These are phyloP conservation scores for Conoideocrella luteorostrata DNA, from an alignment of 2,329 filamentous ascomycete species.

Conservation along the genomic window DNA sequence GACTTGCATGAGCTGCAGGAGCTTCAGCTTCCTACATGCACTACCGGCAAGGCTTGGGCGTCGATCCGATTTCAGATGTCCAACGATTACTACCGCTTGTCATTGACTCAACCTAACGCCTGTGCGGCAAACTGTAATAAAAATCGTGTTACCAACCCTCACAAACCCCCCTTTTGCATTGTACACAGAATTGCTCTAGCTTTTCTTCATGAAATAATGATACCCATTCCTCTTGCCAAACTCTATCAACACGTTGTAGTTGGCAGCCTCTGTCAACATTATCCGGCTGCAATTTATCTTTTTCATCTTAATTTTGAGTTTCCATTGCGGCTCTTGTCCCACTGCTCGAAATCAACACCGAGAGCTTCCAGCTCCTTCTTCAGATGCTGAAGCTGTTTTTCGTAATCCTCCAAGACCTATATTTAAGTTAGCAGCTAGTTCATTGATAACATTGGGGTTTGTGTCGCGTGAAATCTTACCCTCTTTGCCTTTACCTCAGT, in stretches of 20 bases:
- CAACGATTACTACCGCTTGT: too few species aligned
- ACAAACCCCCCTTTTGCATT: too few species aligned
- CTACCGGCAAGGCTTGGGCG: too few species aligned
- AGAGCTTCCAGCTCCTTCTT: conserved; percentile 64
- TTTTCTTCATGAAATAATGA: too few species aligned
- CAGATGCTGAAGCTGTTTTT: conserved; percentile 71
- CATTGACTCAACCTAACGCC: conserved; percentile 1
- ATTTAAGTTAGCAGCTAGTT: neutral
- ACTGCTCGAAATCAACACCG: conserved; percentile 49
- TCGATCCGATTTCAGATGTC: too few species aligned
- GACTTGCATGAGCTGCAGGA: too few species aligned
- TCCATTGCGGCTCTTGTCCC: conserved; percentile 45
- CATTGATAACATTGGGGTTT: neutral
- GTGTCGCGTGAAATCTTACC: conserved; percentile 37
- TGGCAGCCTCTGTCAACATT: too few species aligned
- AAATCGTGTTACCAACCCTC: too few species aligned
- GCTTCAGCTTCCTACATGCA: too few species aligned
- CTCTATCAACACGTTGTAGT: too few species aligned
- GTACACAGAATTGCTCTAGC: too few species aligned
- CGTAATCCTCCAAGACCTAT: conserved; percentile 73
- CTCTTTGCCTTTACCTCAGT: conserved; percentile 68
- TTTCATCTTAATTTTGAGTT: conserved; percentile 26
- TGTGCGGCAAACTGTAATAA: neutral
- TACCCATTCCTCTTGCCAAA: too few species aligned
- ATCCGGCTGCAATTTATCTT: neutral